Conservation (phyloP, 306 rosid species). For the Vicia sativa region DNA sequence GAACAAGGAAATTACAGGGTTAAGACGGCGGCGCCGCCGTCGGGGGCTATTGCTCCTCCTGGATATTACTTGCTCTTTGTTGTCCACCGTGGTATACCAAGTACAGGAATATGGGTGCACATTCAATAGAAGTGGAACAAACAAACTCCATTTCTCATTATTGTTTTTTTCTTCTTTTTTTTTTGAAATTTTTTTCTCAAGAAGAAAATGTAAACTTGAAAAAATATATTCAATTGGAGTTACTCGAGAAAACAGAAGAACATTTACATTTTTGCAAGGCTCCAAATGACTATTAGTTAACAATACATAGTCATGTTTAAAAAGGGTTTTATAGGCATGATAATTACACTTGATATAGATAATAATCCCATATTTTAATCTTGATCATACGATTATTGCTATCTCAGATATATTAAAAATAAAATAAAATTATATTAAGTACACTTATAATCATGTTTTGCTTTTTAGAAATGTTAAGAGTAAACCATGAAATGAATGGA, state of each 20-base stretch:
- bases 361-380: no score
- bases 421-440: no score
- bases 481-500: no score
- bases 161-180: neutral
- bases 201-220: neutral
- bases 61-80: conserved; percentile 75
- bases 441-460: no score
- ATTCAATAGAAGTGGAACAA: conserved; percentile 35
- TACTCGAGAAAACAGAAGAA: neutral
- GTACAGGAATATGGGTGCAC: conserved; percentile 68
- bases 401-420: no score
- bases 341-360: neutral
- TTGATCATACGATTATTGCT: no score
- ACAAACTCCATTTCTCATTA: neutral
- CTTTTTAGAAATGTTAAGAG: no score
- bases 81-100: conserved; percentile 78
- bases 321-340: neutral
- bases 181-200: neutral
- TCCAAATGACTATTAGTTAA: neutral
- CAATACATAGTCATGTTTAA: neutral
- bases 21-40: conserved; percentile 52
- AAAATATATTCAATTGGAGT: neutral
- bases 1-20: conserved; percentile 21
- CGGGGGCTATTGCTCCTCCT: conserved; percentile 65
- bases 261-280: neutral